Evolutionary conservation across 2,329 filamentous ascomycete species (phyloP), one percentile per base, ranked within the genome.

Genomic region (Byssothecium circinans): DNA sequence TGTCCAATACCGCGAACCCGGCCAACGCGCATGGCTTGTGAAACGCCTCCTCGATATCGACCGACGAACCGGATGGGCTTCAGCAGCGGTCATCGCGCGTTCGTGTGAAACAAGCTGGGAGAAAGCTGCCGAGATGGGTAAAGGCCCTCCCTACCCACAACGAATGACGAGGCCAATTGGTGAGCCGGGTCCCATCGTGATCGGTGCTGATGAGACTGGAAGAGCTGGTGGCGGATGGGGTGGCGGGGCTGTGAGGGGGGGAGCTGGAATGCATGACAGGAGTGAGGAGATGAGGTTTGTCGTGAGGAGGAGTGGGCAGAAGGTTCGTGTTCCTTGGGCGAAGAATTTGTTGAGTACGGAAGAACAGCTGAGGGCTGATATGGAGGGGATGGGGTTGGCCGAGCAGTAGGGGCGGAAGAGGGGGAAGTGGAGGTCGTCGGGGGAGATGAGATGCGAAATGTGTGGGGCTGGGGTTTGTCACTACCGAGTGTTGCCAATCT

Each of bases 21-120:
- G 72, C 0, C 91, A 97, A 62, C 84, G 94, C 1, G 79, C 81
- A 47, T 95, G 90, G 88, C 81, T 87, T 0, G 80, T 96, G 53
- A 78, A 80, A 27, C 83, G 87, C 22, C 78, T 96, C 45, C 81
- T 84, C 57, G 85, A 90, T 58, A 85, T 95, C 32, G 83, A 87
- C 2, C 82, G 85, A 1, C 77, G 94, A 7, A 96, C 90, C 0
- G 94, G 94, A 0, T 96, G 90, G 88, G 87, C 90, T 60, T 90
- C 87, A 1, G 88, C 90, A 1, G 81, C 83, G 27, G 83, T 91
- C 33, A 92, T 96, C 53, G 89, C 89, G 0, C 79, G 82, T 40
- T 91, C 90, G 1, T 95, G 90, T 68, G 91, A 97, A 70, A 86
- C 84, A 2, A 81, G 84, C 0, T 99, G 94, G 94, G 79, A 82